Percentiles rank a stretch among this genome's conserved stretches.
Evolutionary conservation across 306 rosid species (phyloP).

Genomic region (Calophaca sinica): DNA sequence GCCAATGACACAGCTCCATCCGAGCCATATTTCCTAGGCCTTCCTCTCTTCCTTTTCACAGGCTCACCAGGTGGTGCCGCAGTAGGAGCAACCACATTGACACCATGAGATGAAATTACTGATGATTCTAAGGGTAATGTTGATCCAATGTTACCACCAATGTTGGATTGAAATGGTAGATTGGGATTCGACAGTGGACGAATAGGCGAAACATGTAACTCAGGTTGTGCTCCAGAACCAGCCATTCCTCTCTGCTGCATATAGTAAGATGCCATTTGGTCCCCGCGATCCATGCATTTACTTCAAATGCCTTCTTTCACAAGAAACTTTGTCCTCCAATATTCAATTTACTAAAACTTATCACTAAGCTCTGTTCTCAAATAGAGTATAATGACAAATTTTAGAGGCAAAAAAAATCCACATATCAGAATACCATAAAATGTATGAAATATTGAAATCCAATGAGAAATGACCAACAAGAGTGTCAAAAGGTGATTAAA

Average conservation of each 20-base stretch:
- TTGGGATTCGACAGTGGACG: conserved; percentile 68
- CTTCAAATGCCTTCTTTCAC: conserved; percentile 49
- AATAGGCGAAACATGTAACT: conserved; percentile 66
- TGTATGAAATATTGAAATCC: conserved; percentile 13
- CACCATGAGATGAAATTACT: conserved; percentile 68
- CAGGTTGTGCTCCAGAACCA: conserved; percentile 66
- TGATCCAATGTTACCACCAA: conserved; percentile 68
- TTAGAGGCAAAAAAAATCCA: conserved; percentile 25
- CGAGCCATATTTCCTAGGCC: conserved; percentile 91
- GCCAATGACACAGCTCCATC: conserved; percentile 90
- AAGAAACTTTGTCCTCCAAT: conserved; percentile 40
- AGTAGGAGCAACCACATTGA: conserved; percentile 69
- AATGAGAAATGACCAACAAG: conserved; percentile 40
- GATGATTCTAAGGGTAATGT: conserved; percentile 70
- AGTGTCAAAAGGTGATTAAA: conserved; percentile 19
- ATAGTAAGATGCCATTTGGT: conserved; percentile 81
- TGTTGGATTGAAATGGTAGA: conserved; percentile 64
- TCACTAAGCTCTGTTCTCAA: conserved; percentile 53
- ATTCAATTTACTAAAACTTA: conserved; percentile 38
- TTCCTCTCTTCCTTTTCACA: conserved; percentile 86
- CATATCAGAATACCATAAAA: conserved; percentile 43
- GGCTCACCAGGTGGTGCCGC: conserved; percentile 66
- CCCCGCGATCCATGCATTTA: conserved; percentile 98
- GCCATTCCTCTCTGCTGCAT: conserved; percentile 74
- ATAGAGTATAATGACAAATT: conserved; percentile 46